These are phyloP conservation scores for Cladophialophora psammophila DNA, from an alignment of 2,329 filamentous ascomycete genomes.

Conservation along the genomic window DNA sequence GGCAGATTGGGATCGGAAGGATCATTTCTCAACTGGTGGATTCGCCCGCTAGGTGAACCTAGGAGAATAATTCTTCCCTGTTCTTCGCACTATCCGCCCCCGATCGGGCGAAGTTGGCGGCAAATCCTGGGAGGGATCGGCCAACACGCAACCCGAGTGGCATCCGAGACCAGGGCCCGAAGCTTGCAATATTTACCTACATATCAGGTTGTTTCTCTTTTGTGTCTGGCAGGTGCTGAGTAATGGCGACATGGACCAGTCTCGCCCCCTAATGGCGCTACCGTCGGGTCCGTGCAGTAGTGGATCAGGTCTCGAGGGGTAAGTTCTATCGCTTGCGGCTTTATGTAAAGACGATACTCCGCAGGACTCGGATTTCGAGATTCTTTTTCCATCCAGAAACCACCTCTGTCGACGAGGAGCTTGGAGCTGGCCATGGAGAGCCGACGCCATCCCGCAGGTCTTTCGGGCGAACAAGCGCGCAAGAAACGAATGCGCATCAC, in stretches of 20 bases:
- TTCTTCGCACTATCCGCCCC: neutral
- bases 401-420: neutral
- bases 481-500: constrained; percentile 25
- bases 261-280: neutral
- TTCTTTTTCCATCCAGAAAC: neutral
- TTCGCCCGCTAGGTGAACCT: neutral
- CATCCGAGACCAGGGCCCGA: neutral
- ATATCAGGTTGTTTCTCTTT: neutral
- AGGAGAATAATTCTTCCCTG: constrained; percentile 1
- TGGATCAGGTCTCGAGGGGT: neutral
- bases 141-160: neutral
- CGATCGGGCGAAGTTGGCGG: neutral
- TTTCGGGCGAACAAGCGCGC: constrained; percentile 6
- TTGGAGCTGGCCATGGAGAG: constrained; percentile 6
- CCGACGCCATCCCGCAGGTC: constrained; percentile 3
- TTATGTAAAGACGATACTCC: constrained; percentile 9
- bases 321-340: constrained; percentile 4
- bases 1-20: neutral
- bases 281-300: constrained; percentile 2
- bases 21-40: neutral
- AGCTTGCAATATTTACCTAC: neutral
- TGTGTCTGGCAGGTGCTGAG: neutral
- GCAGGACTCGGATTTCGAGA: constrained; percentile 14
- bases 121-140: neutral
- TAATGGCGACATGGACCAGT: neutral